Base-by-base conservation (phyloP, 139 green algal genomes). In the Nannochloris sp. region DNA sequence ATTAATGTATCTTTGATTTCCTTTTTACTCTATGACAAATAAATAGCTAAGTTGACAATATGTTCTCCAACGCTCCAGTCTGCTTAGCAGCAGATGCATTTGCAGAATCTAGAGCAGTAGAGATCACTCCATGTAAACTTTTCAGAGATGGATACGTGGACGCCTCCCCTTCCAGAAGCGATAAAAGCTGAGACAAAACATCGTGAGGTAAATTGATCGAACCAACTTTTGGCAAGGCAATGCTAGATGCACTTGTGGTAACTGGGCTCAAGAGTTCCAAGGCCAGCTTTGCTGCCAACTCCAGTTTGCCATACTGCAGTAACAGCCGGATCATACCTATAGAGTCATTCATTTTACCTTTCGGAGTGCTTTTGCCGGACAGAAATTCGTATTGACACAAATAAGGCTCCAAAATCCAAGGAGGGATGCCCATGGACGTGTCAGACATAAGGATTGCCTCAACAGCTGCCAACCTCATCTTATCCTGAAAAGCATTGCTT, bases 321-420 rank as follows among this genome's bases (percentile, higher is more conserved):
- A 74, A 74, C 19, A 70, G 6, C 5, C 75, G 55, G 37, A 84
- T 46, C 34, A 78, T 51, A 5, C 67, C 73, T 4, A 67, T 63
- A 18, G 70, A 58, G 50, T 84, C 78, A 11, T 43, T 27, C n/a
- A 48, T 11, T 49, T 16, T 29, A 15, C 16, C 31, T 46, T 11
- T 40, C 15, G 18, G 48, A 15, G 50, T 21, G 16, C 43, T 16
- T 48, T 8, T 23, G 11, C 19, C 44, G 4, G 16, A 9, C 27
- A 31, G 23, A 27, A 19, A 24, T 53, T 53, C 46, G n/a, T 53
- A 19, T 53, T 53, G 46, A 53, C 16, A 53, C 15, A 67, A 29
- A 46, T 78, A 78, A 1, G 46, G 49, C 10, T 25, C 50, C 37
- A 75, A 58, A 44, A 81, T 64, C 75, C 75, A 81, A 5, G 56